phyloP scores from a whole-genome alignment of 345 rosid genomes.

The Erodium maritimum region DNA sequence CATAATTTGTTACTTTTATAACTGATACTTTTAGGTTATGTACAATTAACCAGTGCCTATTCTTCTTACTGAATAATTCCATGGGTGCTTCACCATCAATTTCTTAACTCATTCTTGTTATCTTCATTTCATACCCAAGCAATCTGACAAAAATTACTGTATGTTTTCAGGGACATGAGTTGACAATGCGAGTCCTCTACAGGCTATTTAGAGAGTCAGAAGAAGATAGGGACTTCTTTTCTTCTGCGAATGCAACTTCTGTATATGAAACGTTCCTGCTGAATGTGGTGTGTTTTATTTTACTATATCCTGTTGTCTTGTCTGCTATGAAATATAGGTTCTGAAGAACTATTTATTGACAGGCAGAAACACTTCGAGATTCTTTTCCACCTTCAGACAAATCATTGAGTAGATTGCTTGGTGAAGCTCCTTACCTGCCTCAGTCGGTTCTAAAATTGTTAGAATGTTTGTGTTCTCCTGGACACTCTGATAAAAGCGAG shows the following conservation, averaged over 20 bases:
- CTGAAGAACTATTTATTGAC: constrained; percentile 17
- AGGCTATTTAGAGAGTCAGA: constrained; percentile 89
- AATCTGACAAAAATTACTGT: constrained; percentile 27
- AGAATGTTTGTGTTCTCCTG: constrained; percentile 77
- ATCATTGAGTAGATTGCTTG: constrained; percentile 82
- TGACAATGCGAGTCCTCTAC: constrained; percentile 91
- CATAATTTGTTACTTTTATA: neutral
- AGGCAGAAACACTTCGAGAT: constrained; percentile 91
- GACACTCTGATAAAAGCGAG: constrained; percentile 39
- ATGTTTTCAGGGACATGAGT: constrained; percentile 94
- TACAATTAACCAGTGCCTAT: neutral
- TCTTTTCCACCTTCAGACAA: constrained; percentile 97
- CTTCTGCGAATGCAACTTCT: constrained; percentile 82
- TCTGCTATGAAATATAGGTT: constrained; percentile 7
- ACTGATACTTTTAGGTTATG: neutral
- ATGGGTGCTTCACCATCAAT: neutral
- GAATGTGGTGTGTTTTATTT: constrained; percentile 55
- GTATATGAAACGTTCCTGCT: constrained; percentile 70
- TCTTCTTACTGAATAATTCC: neutral
- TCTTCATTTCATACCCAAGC: neutral
- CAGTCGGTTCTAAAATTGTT: constrained; percentile 66
- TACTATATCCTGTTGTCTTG: constrained; percentile 6
- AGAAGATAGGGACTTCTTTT: constrained; percentile 88
- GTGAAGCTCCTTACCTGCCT: constrained; percentile 86
- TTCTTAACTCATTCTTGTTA: neutral